These are phyloP conservation scores for Datura wrightii DNA, from an alignment of 257 asterid genomes.

Conservation along the genomic window DNA sequence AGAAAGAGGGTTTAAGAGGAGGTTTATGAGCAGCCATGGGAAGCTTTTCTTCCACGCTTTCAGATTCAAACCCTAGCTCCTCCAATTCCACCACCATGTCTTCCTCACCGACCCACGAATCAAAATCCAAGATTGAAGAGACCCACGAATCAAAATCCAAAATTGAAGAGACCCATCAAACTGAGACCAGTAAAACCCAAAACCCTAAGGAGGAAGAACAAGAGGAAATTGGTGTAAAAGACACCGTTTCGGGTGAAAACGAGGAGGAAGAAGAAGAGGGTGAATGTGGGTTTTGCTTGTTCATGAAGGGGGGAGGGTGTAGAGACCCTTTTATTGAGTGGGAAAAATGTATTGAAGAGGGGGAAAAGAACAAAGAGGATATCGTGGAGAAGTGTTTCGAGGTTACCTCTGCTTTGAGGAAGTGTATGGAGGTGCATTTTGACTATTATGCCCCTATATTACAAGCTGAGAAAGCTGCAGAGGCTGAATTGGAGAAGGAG, in stretches of 20 bases:
- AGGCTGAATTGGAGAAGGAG: constrained; percentile 58
- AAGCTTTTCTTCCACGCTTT: constrained; percentile 40
- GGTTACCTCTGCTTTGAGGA: constrained; percentile 57
- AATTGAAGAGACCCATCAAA: constrained; percentile 40
- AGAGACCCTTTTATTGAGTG: constrained; percentile 63
- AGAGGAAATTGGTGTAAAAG: constrained; percentile 27
- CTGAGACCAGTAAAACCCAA: not conserved
- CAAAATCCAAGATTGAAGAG: constrained; percentile 25
- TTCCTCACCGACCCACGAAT: constrained; percentile 36
- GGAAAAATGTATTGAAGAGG: constrained; percentile 79
- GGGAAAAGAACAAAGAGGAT: constrained; percentile 66
- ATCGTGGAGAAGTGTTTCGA: constrained; percentile 67
- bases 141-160: constrained; percentile 35
- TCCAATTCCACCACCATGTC: constrained; percentile 46
- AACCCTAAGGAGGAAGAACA: constrained; percentile 31
- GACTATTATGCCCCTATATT: constrained; percentile 75
- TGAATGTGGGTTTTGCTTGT: constrained; percentile 84
- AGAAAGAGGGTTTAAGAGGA: constrained; percentile 52
- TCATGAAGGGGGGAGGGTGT: constrained; percentile 89
- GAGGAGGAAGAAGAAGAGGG: constrained; percentile 66
- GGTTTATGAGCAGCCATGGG: constrained; percentile 58
- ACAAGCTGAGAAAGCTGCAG: constrained; percentile 69
- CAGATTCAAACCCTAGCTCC: constrained; percentile 45
- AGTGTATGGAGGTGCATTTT: constrained; percentile 81
- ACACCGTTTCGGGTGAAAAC: constrained; percentile 19